Percentiles rank a stretch among this genome's conserved stretches.
Conservation (phyloP, 129 eudicot species). For the Tagetes patula region DNA sequence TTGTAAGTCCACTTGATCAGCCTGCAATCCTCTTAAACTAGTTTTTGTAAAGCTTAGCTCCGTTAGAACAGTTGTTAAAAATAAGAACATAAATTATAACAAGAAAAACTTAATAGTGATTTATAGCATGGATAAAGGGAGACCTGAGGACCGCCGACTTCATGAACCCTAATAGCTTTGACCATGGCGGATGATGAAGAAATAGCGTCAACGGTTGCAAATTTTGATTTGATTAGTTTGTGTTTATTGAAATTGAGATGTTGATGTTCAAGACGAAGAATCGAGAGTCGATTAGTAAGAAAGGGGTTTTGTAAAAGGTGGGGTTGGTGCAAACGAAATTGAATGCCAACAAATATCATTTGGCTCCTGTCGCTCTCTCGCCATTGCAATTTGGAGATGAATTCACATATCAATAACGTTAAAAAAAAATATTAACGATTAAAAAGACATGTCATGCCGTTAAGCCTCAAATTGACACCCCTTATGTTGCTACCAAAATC, state of each 20-base stretch:
- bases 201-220: constrained; percentile 16
- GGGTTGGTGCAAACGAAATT: constrained; percentile 1
- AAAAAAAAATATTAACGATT: no score
- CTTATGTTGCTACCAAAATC: no score
- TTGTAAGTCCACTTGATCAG: constrained; percentile 18
- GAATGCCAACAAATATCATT: constrained; percentile 22
- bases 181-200: constrained; percentile 50
- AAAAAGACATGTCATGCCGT: no score
- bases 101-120: background rate
- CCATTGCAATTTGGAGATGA: background rate
- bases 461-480: no score
- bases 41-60: background rate
- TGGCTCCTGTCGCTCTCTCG: background rate
- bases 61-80: background rate
- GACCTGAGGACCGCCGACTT: constrained; percentile 79
- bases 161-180: constrained; percentile 76
- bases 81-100: background rate
- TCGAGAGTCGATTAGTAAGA: constrained; percentile 4
- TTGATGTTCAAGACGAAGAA: constrained; percentile 4
- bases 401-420: no score
- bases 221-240: constrained; percentile 8
- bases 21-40: background rate
- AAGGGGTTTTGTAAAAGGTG: constrained; percentile 20
- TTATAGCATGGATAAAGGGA: background rate
- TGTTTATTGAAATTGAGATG: constrained; percentile 21